Base-by-base conservation (phyloP, 1,139 yeast genomes). In the Magnusiomyces clavatus region DNA sequence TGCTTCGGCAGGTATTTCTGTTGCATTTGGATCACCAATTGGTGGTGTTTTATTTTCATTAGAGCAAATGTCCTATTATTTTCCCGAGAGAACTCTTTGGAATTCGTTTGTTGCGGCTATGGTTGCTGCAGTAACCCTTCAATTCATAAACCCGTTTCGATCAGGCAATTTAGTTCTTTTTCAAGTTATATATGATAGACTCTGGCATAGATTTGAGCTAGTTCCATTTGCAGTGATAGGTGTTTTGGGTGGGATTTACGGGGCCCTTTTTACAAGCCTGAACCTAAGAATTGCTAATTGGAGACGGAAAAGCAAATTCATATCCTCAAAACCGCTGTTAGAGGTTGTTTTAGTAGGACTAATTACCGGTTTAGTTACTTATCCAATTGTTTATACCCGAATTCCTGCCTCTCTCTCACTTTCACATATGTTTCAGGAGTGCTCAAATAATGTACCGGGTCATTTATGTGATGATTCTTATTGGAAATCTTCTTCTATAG, bases 21-120 rank as follows among this genome's bases (percentile, higher is more conserved):
- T 87, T 2, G 97, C 97, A 0, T 90, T 90, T 69, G 89, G 89
- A 52, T 85, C 97, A 0, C 97, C 97, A 1, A 86, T 90, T 54
- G 97, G 97, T 14, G 97, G 97, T 3, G 95, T 90, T 1, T 68
- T 90, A 35, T 90, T 90, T 68, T 86, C 89, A 2, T 69, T 90
- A 35, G 97, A 90, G 62, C 80, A 80, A 56, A 73, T 86, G 55
- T 80, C 84, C 3, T 76, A 82, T 46, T 83, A 77, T 60, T 80
- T 82, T 61, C 76, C 77, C 50, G 81, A 83, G 20, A 77, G 75
- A 54, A 76, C 82, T 57, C 79, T 86, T 82, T 86, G 95, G 96
- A 82, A 80, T 58, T 80, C 89, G 2, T 86, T 86, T 67, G 83
- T 86, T 2, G 80, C 87, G 56, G 83, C 95, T 1, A 83, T 88